Base-by-base conservation (phyloP, 768 basidiomycete genomes). In the Leccinum subgranulosum region DNA sequence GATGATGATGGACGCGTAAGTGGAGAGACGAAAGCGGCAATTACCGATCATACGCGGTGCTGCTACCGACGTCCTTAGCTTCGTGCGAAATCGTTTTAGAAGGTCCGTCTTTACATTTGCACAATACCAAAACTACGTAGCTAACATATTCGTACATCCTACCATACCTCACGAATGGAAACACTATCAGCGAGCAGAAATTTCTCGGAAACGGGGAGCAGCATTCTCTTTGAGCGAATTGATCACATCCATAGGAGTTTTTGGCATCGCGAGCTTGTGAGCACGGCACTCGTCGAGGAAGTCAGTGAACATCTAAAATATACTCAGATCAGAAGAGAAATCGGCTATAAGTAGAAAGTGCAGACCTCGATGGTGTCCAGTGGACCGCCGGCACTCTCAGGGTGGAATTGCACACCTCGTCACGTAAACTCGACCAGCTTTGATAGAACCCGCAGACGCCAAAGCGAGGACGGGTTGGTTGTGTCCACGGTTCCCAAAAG, bases 381-480 rank as follows among this genome's bases (percentile, higher is more conserved):
- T 29, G 28, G 28, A 9, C 28, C 28, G 28, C 28, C 2, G 28
- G 28, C 28, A 0, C 28, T 29, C 28, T 29, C 28, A 29, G 28
- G 28, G 28, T 0, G 10, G 28, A 29, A 29, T 29, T 29, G 28
- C 10, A 29, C 71, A 89, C 86, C 89, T 94, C 1, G 94, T 99
- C 47, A 99, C 95, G 75, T 98, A 98, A 27, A 98, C 95, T 47
- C 97, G 82, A 17, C 96, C 96, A 51, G 95, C 94, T 70, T 85
- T 92, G 78, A 98, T 94, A 25, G 91, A 93, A 4, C 96, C 95
- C 10, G 90, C 82, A 27, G 87, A 89, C 19, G 95, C 93, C 54
- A 98, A 79, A 28, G 95, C 96, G 46, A 99, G 81, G 12, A 99
- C 97, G 29, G 97, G 97, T 72, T 99, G 97, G 72, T 99, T 99